Percentiles rank a stretch among this genome's conserved stretches.
phyloP scores from a whole-genome alignment of 2,329 filamentous ascomycete species.

The Colletotrichum sp. region DNA sequence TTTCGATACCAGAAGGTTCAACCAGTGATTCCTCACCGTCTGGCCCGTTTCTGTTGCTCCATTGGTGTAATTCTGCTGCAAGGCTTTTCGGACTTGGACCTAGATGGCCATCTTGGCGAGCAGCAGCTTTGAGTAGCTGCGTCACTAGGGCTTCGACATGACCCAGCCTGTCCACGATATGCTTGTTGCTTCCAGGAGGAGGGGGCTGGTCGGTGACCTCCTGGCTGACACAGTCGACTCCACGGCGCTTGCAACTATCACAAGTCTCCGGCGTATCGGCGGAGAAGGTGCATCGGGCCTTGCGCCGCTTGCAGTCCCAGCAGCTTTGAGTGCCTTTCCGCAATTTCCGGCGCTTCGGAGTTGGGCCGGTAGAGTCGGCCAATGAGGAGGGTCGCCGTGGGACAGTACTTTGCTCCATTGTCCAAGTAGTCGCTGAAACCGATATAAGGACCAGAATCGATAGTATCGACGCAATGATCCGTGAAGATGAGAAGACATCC shows the following conservation, averaged over 20 bases:
- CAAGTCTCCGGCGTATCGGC: background rate
- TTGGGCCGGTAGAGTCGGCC: background rate
- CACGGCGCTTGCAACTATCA: constrained; percentile 45
- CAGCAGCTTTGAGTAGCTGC: constrained; percentile 24
- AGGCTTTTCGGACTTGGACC: background rate
- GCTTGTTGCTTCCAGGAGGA: constrained; percentile 18
- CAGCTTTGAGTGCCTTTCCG: constrained; percentile 19
- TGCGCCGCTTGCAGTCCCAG: constrained; percentile 20
- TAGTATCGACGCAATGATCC: background rate
- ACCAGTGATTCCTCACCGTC: background rate
- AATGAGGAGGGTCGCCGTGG: background rate
- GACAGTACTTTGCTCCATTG: background rate
- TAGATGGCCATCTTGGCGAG: background rate
- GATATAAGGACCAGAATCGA: background rate
- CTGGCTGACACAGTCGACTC: constrained; percentile 50
- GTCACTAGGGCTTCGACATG: constrained; percentile 41
- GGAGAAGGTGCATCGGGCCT: constrained; percentile 3
- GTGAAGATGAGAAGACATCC: background rate
- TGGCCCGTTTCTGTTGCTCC: background rate
- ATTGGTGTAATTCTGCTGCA: background rate
- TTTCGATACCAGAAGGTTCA: background rate
- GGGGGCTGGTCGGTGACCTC: constrained; percentile 36
- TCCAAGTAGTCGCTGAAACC: background rate
- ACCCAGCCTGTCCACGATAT: constrained; percentile 36
- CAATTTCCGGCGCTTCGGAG: constrained; percentile 8